Percentiles rank a stretch among this genome's conserved stretches.
These are phyloP conservation scores for Diaporthe humulicola DNA, from an alignment of 2,329 filamentous ascomycete genomes.

Conservation along the genomic window DNA sequence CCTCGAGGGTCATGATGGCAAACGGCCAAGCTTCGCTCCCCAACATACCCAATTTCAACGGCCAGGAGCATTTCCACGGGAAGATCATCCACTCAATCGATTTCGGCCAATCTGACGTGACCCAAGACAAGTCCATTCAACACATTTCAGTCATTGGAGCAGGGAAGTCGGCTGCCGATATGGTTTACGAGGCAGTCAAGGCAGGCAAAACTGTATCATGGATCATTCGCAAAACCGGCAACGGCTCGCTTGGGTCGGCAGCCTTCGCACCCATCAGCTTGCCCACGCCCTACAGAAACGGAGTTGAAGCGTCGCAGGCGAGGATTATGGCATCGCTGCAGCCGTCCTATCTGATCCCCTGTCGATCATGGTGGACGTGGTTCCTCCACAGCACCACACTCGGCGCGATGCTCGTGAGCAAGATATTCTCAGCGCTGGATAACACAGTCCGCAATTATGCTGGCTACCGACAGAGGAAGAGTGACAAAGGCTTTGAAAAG, in stretches of 20 bases:
- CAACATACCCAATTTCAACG: not conserved
- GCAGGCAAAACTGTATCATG: slow-evolving; percentile 6
- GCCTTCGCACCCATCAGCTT: not conserved
- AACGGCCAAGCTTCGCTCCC: not conserved
- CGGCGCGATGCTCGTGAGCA: not conserved
- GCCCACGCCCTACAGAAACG: not conserved
- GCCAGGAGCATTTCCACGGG: not conserved
- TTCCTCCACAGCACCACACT: slow-evolving; percentile 5
- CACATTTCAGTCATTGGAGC: not conserved
- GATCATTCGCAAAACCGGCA: not conserved
- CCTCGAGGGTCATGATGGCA: not conserved
- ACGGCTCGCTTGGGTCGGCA: not conserved
- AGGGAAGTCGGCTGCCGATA: not conserved
- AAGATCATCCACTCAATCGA: not conserved
- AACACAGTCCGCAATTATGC: not conserved
- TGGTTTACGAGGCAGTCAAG: not conserved
- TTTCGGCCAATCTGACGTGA: not conserved
- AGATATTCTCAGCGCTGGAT: slow-evolving; percentile 2
- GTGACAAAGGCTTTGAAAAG: not conserved
- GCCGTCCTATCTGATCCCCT: not conserved
- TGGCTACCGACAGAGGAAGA: not conserved
- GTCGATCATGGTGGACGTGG: not conserved
- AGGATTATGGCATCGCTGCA: not conserved
- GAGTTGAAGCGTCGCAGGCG: slow-evolving; percentile 3
- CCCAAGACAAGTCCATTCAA: not conserved